Conservation (phyloP, 208 protist species). For the Trypanosoma mega region DNA sequence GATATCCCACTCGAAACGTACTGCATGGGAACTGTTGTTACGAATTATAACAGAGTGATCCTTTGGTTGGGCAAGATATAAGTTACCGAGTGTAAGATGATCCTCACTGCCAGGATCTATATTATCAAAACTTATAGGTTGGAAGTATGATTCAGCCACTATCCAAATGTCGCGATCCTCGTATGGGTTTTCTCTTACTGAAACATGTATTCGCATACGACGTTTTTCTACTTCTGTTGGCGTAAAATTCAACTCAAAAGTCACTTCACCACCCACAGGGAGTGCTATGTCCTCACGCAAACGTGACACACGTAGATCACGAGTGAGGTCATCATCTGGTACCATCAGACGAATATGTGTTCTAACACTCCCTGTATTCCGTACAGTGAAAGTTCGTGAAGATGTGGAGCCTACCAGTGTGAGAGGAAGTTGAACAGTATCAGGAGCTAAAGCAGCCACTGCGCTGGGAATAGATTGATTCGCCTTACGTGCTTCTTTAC, state of each 20-base stretch:
- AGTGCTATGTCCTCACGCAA: conserved; percentile 66
- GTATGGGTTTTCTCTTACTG: conserved; percentile 92
- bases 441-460: neutral
- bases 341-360: conserved; percentile 79
- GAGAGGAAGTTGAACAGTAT: conserved; percentile 80
- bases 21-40: conserved; percentile 70
- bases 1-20: conserved; percentile 85
- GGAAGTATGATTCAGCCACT: conserved; percentile 76
- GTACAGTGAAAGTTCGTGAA: conserved; percentile 57
- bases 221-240: conserved; percentile 49
- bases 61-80: conserved; percentile 64
- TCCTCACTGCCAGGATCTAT: conserved; percentile 80
- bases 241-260: conserved; percentile 58
- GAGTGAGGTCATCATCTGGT: conserved; percentile 29
- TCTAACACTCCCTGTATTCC: conserved; percentile 85
- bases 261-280: conserved; percentile 44
- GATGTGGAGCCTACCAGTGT: conserved; percentile 67
- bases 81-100: conserved; percentile 86
- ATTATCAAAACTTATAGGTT: conserved; percentile 89
- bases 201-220: conserved; percentile 63
- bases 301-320: conserved; percentile 29
- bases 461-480: neutral
- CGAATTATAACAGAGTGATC: conserved; percentile 69
- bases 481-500: conserved; percentile 18
- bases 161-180: conserved; percentile 89